Percentiles rank a stretch among this genome's conserved stretches.
These are phyloP conservation scores for Evansstolkia leycettana DNA, from an alignment of 495 filamentous ascomycete genomes.

Conservation along the genomic window DNA sequence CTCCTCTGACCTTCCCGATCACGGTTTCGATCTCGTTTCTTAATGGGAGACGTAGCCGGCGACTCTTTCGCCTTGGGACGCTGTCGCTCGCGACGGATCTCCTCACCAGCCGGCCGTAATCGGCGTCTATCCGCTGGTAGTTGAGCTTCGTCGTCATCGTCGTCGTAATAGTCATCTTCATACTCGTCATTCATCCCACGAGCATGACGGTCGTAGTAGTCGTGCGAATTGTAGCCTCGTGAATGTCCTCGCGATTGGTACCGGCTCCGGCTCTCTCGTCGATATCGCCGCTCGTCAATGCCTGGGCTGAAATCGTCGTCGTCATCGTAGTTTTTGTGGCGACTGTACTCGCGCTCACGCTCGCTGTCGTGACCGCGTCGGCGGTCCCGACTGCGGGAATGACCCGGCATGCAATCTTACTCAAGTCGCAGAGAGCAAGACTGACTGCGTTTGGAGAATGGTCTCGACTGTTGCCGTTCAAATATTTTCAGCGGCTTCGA, in stretches of 20 bases:
- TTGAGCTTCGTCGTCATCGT: background rate
- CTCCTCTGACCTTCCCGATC: conserved; percentile 18
- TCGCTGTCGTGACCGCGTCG: conserved; percentile 31
- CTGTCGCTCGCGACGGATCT: conserved; percentile 5
- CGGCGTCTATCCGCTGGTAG: too few species aligned
- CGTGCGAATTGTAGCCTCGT: conserved; percentile 7
- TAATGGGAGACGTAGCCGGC: conserved; percentile 22
- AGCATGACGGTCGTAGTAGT: conserved; percentile 6
- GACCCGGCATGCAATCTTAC: conserved; percentile 23
- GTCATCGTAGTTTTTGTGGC: conserved; percentile 12
- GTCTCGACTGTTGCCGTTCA: too few species aligned
- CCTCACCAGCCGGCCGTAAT: background rate
- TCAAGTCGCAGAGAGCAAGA: too few species aligned
- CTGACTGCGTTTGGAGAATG: too few species aligned
- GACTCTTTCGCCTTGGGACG: conserved; percentile 23
- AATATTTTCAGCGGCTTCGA: too few species aligned
- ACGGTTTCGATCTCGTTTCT: conserved; percentile 16
- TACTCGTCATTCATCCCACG: conserved; percentile 10
- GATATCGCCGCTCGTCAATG: conserved; percentile 6
- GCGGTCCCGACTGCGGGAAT: conserved; percentile 29
- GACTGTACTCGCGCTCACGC: conserved; percentile 18
- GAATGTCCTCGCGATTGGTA: conserved; percentile 4
- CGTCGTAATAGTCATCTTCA: conserved; percentile 8
- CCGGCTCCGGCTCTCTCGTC: background rate
- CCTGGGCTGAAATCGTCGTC: conserved; percentile 12